A percentile compares a stretch with the other conserved stretches of the same genome.
Conservation (phyloP, 352 stramenopile species). For the Blastocystis sp. region DNA sequence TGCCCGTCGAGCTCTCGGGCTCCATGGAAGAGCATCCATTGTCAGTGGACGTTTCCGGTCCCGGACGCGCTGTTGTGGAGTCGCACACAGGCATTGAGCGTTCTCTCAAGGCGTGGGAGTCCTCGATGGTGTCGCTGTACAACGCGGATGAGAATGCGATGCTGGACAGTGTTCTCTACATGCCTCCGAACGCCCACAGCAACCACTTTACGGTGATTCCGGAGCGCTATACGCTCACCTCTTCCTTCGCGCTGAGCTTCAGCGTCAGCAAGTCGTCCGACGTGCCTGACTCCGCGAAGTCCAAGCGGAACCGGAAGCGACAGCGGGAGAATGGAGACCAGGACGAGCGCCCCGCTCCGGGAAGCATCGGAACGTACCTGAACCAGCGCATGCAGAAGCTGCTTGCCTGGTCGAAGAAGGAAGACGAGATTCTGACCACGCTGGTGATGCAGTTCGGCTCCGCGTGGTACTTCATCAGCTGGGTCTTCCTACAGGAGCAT, state of each 20-base stretch:
- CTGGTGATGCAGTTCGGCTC: conserved; percentile 29
- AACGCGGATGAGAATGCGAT: neutral
- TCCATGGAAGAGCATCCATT: neutral
- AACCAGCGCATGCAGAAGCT: neutral
- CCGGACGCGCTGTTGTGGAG: neutral
- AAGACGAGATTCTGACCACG: conserved; percentile 31
- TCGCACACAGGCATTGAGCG: conserved; percentile 3
- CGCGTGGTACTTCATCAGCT: conserved; percentile 2
- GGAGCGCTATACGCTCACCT: neutral
- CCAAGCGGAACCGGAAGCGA: conserved; percentile 20
- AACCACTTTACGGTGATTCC: conserved; percentile 20
- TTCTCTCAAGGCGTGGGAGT: neutral
- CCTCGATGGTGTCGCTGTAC: neutral
- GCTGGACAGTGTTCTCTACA: conserved; percentile 31
- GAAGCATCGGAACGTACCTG: neutral
- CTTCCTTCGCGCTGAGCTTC: neutral
- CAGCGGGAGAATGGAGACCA: neutral
- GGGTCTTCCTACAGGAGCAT: conserved; percentile 30
- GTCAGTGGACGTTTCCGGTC: neutral
- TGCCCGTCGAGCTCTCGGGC: neutral
- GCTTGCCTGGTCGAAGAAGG: conserved; percentile 23
- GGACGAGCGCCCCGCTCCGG: neutral
- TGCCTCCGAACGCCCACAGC: neutral
- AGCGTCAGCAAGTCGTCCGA: conserved; percentile 8
- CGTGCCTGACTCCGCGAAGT: neutral